Evolutionary conservation across 768 basidiomycete genomes (phyloP).

Genomic region (Daedalea quercina): DNA sequence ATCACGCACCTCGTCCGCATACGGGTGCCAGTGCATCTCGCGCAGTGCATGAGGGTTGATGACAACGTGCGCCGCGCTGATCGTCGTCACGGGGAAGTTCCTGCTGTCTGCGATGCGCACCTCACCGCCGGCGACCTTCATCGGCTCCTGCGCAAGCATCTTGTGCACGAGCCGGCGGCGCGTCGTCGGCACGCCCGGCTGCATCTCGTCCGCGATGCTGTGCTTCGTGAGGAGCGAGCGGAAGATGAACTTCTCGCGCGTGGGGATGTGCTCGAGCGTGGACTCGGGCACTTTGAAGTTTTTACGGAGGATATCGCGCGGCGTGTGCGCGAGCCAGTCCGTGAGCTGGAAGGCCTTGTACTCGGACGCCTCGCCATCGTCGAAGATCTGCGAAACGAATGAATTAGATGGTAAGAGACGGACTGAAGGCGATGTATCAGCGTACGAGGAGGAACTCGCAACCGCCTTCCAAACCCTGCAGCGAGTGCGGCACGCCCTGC

Average conservation of each 20-base stretch:
- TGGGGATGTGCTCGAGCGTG: constrained; percentile 37
- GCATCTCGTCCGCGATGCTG: background rate
- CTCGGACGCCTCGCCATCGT: constrained; percentile 44
- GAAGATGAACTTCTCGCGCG: constrained; percentile 14
- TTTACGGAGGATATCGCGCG: constrained; percentile 47
- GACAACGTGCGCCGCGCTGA: constrained; percentile 48
- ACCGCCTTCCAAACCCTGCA: constrained; percentile 40
- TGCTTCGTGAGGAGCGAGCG: background rate
- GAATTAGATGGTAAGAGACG: background rate
- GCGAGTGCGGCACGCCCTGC: constrained; percentile 42
- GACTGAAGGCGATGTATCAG: background rate
- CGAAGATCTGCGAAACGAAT: constrained; percentile 34
- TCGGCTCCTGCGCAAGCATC: constrained; percentile 40
- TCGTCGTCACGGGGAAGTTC: constrained; percentile 40
- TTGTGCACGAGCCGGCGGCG: constrained; percentile 34
- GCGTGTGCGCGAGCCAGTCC: constrained; percentile 49
- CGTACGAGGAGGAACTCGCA: constrained; percentile 46
- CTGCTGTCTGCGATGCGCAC: constrained; percentile 45
- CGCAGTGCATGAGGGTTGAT: constrained; percentile 49
- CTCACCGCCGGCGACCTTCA: constrained; percentile 38
- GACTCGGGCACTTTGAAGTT: constrained; percentile 37
- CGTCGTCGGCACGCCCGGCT: constrained; percentile 29
- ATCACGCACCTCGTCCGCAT: constrained; percentile 1
- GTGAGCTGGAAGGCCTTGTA: constrained; percentile 49
- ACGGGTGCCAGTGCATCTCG: constrained; percentile 10